A percentile compares a stretch with the other conserved stretches of the same genome.
These are phyloP conservation scores for Lachnellula occidentalis DNA, from an alignment of 2,329 filamentous ascomycete genomes.

Conservation along the genomic window DNA sequence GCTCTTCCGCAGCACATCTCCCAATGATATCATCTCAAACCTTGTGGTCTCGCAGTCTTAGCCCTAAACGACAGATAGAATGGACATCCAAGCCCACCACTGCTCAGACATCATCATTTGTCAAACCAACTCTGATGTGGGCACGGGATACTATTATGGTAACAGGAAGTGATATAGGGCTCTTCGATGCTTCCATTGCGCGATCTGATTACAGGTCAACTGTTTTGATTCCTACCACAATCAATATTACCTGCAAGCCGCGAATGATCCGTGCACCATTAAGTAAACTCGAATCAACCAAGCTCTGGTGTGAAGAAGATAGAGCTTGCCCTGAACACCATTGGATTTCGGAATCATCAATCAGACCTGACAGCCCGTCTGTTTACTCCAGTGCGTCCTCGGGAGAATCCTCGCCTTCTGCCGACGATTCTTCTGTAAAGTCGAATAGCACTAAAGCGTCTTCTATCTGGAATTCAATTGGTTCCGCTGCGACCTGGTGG, in stretches of 20 bases:
- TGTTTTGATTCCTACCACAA: slow-evolving; percentile 19
- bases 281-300: slow-evolving; percentile 17
- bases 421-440: slow-evolving; percentile 27
- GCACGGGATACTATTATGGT: not conserved
- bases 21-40: slow-evolving; percentile 16
- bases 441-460: slow-evolving; percentile 32
- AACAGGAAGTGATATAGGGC: slow-evolving; percentile 6
- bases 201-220: slow-evolving; percentile 18
- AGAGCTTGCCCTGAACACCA: slow-evolving; percentile 20
- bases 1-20: not conserved
- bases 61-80: not conserved
- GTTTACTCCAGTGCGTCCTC: slow-evolving; percentile 27
- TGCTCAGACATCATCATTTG: not conserved
- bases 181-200: slow-evolving; percentile 17
- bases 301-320: slow-evolving; percentile 22
- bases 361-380: slow-evolving; percentile 27
- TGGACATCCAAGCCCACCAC: slow-evolving; percentile 12
- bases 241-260: slow-evolving; percentile 22
- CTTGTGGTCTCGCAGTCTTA: slow-evolving; percentile 16
- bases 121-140: slow-evolving; percentile 13
- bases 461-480: slow-evolving; percentile 20
- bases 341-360: slow-evolving; percentile 32
- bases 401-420: slow-evolving; percentile 25
- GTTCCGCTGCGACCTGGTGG: slow-evolving; percentile 6
- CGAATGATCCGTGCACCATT: slow-evolving; percentile 9